Evolutionary conservation across 1,284 basidiomycete species (phyloP).

Genomic region (Leccinum fallax): DNA sequence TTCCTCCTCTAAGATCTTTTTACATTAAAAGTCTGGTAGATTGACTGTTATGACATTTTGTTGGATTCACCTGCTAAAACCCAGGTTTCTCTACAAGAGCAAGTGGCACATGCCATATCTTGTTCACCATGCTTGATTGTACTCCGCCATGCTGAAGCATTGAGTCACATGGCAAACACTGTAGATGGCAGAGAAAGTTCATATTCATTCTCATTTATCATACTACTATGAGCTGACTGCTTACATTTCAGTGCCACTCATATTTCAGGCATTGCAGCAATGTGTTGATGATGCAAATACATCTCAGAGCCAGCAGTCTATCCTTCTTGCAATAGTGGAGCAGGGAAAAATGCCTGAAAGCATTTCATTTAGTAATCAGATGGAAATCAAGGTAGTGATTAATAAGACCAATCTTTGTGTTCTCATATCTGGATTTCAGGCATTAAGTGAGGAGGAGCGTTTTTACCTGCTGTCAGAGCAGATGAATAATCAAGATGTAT

Average conservation of each 20-base stretch:
- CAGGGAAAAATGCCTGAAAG: conserved; percentile 66
- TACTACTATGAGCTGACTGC: neutral
- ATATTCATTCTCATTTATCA: neutral
- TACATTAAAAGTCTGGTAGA: conserved; percentile 43
- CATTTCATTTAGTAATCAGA: conserved; percentile 88
- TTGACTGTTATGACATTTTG: conserved; percentile 86
- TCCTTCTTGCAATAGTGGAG: conserved; percentile 79
- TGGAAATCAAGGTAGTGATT: conserved; percentile 66
- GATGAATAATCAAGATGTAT: conserved; percentile 10
- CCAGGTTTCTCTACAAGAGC: conserved; percentile 73
- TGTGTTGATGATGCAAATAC: conserved; percentile 57
- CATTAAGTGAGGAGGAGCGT: conserved; percentile 79
- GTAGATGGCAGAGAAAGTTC: conserved; percentile 68
- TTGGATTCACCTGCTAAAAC: conserved; percentile 83
- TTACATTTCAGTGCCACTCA: conserved; percentile 50
- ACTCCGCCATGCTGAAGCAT: conserved; percentile 83
- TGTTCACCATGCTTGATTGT: conserved; percentile 89
- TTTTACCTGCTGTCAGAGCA: conserved; percentile 38
- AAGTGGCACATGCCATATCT: conserved; percentile 77
- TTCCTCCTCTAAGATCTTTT: neutral
- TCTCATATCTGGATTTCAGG: conserved; percentile 46
- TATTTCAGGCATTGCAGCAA: conserved; percentile 67
- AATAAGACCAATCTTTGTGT: conserved; percentile 1
- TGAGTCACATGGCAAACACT: conserved; percentile 67
- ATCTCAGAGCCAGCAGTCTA: conserved; percentile 63